Evolutionary conservation across 768 basidiomycete genomes (phyloP), one percentile per base, ranked within the genome.

Genomic region (Rhodotorula sphaerocarpa): DNA sequence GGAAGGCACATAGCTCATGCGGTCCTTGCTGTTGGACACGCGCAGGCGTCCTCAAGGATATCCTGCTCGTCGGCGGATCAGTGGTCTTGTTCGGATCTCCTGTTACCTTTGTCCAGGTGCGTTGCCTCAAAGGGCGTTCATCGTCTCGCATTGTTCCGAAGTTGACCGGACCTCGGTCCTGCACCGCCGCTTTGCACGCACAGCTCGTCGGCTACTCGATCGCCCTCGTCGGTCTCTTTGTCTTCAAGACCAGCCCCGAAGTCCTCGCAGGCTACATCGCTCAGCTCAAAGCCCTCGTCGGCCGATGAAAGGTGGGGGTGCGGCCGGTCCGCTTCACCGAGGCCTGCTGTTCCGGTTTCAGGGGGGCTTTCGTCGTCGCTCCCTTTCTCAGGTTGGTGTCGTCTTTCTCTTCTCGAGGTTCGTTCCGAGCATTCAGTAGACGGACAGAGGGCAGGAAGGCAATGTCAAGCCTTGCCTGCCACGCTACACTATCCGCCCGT

Each of bases 11-110:
- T n/a, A n/a, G n/a, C n/a, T n/a, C n/a, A 45, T 16, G 45, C 41
- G 12, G 18, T 31, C 27, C 44, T 44, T 21, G 34, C 41, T 18
- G 39, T 39, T 11, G 7, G 42, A 58, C n/a, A 70, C 42, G 33
- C 34, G 28, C 36, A 44, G 64, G 53, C 3, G 64, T 65, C n/a
- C 44, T 55, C 7, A 75, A 87, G 88, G 92, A 97, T 74, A 95
- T 97, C 66, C 81, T 99, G 28, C 83, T 97, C 61, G 90, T 99
- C 75, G 81, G 83, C 14, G 90, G 89, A 48, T 91, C 90, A 1
- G 90, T 95, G 30, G 74, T 90, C 57, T 78, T 93, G 59, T 95
- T 92, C 72, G 84, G 87, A 45, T 80, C 82, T 18, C 74, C 75
- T 18, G 84, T 99, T 70, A 87, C 88, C 25, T 82, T 84, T 16